phyloP scores from a whole-genome alignment of 2,329 filamentous ascomycete species.

The Arthrocladium fulminans region DNA sequence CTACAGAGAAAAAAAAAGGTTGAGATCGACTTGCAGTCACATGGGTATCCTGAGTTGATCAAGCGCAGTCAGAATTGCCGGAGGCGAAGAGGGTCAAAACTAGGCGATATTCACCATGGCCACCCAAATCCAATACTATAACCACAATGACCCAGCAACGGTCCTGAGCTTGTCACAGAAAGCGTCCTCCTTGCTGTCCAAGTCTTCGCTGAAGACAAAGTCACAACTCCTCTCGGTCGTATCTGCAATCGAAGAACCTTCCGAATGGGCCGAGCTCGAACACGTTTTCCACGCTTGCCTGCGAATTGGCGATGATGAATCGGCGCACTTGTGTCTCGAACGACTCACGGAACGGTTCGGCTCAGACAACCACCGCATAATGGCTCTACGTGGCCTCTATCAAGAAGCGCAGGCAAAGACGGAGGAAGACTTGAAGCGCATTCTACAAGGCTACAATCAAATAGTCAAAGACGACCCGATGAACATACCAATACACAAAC shows the following conservation, averaged over 20 bases:
- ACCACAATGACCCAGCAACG: conserved; percentile 37
- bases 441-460: conserved; percentile 69
- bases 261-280: conserved; percentile 78
- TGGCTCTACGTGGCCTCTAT: conserved; percentile 72
- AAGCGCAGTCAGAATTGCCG: no score
- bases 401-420: conserved; percentile 72
- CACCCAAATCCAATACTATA: conserved; percentile 8
- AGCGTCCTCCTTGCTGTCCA: conserved; percentile 36
- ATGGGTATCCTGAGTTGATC: no score
- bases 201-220: conserved; percentile 40
- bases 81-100: not conserved
- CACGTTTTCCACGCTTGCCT: conserved; percentile 78
- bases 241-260: conserved; percentile 56
- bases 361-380: conserved; percentile 70
- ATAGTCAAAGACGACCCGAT: conserved; percentile 64
- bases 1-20: no score
- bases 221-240: conserved; percentile 46
- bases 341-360: conserved; percentile 74
- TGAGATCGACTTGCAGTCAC: no score
- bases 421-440: conserved; percentile 54
- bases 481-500: conserved; percentile 79
- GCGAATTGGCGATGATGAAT: conserved; percentile 70
- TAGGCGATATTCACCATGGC: no score
- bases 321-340: conserved; percentile 66
- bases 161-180: conserved; percentile 36